Base-by-base conservation (phyloP, 2,329 filamentous ascomycete genomes). In the Ampelomyces quisqualis region DNA sequence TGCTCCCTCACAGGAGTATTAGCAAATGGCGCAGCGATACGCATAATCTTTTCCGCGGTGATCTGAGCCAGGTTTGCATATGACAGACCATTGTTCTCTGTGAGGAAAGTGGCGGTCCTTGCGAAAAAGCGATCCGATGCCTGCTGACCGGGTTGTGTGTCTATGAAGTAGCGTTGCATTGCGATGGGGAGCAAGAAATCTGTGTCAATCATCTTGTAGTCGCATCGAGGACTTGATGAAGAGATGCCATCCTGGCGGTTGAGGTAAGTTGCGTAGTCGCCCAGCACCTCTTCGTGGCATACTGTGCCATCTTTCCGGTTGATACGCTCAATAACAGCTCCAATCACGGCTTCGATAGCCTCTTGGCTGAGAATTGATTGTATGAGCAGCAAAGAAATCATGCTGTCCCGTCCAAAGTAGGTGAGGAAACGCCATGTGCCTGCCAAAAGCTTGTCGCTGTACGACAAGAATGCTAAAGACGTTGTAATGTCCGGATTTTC, bases 391-490 rank as follows among this genome's bases (percentile, higher is more conserved):
- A 77, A 69, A 1, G 78, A 72, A 26, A 85, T 81, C 72, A 84
- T 81, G 45, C 76, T 81, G 54, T 86, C 81, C 8, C 81, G 74
- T 0, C 81, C 81, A 63, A 85, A 85, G 54, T 85, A 85, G 0
- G 81, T 85, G 30, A 85, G 61, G 51, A 84, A 85, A 1, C 80
- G 69, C 82, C 81, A 85, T 3, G 78, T 80, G 8, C 81, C 81
- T 2, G 82, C 81, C 2, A 83, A 69, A 0, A 85, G 68, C 49
- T 85, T 85, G 21, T 79, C 70, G 0, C 72, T 77, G 49, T 84
- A 85, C 0, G 82, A 84, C 3, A 85, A 67, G 61, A 85, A 85
- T 0, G 80, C 78, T 0, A 85, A 64, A 0, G 80, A 79, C 0
- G 70, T 70, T 1, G 75, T 72, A 38, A 79, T 71, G 26, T 72